Base-by-base conservation (phyloP, 139 green algal genomes). In the Chlorella vulgaris region DNA sequence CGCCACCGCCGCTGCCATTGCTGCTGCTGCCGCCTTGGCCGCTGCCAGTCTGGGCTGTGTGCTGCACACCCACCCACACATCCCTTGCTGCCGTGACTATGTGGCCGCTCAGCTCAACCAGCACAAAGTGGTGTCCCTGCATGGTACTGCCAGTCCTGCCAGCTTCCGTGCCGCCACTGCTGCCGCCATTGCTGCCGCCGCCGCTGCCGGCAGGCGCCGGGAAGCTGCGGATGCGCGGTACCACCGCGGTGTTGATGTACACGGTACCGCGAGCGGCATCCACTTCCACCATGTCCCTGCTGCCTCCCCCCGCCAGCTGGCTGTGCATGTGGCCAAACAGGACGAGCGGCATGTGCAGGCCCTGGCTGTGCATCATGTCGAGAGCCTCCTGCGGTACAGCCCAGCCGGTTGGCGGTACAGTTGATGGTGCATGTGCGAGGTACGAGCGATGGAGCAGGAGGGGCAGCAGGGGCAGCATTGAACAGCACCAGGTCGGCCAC, bases 271-370 rank as follows among this genome's bases (percentile, higher is more conserved):
- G 88, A 13, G 35, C 2, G 19, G 73, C 29, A 40, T 93, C 84
- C 19, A 94, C 80, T 19, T 79, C 58, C 21, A 86, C 88, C 89
- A 93, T 94, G 71, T 89, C 84, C 4, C 92, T 82, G 7, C 51
- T 38, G 36, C 80, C 82, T 38, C 84, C 66, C 13, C 78, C 78
- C 73, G 75, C 75, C 29, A 88, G 70, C 43, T 73, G 75, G 66
- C 91, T 84, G 83, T 95, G 92, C 92, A 95, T 95, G 87, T 95
- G 92, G 4, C 91, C 91, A 80, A 93, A 93, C 8, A 92, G 69
- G 67, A 93, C 82, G 38, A 92, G 83, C 8, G 88, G 65, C 2
- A 87, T 51, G 6, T 15, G 53, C 36, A 84, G 60, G 24, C 89
- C 81, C 24, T 74, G 69, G 22, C 33, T 43, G 47, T 28, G 18